Evolutionary conservation across 1,284 basidiomycete genomes (phyloP).

Genomic region (Taiwanofungus camphoratus): DNA sequence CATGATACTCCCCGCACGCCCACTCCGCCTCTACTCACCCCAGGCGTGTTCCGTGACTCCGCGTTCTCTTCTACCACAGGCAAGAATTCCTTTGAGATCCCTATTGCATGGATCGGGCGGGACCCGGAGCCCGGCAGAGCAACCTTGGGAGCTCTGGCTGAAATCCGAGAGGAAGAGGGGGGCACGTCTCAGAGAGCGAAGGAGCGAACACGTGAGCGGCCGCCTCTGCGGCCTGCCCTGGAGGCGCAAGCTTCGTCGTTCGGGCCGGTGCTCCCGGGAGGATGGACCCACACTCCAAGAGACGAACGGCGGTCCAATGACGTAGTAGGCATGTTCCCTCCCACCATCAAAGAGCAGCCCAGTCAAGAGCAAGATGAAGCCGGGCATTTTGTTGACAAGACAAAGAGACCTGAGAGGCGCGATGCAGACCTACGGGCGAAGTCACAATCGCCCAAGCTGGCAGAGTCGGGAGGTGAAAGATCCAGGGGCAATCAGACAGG

Average conservation of each 20-base stretch:
- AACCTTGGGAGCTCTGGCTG: conserved; percentile 7
- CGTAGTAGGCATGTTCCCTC: conserved; percentile 22
- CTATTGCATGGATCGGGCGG: conserved; percentile 29
- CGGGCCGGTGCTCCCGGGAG: conserved; percentile 18
- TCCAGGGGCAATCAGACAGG: background rate
- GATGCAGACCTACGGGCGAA: conserved; percentile 8
- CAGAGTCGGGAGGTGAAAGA: conserved; percentile 10
- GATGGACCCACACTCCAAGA: conserved; percentile 21
- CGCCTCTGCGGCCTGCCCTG: background rate
- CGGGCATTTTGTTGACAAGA: conserved; percentile 2
- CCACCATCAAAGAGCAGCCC: conserved; percentile 23
- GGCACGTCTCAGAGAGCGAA: background rate
- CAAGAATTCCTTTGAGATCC: conserved; percentile 26
- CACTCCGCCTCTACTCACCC: conserved; percentile 29
- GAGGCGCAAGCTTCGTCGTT: conserved; percentile 2
- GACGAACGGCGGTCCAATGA: conserved; percentile 25
- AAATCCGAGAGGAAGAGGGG: conserved; percentile 9
- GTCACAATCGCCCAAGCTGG: conserved; percentile 21
- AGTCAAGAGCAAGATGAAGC: conserved; percentile 22
- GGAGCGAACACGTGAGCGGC: conserved; percentile 1
- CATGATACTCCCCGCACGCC: conserved; percentile 19
- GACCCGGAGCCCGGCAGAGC: conserved; percentile 17
- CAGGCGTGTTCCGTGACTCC: conserved; percentile 33
- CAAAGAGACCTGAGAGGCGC: conserved; percentile 12
- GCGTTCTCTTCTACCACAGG: conserved; percentile 28